Evolutionary conservation across 2,329 filamentous ascomycete genomes (phyloP).

Genomic region (Fusarium coicis): DNA sequence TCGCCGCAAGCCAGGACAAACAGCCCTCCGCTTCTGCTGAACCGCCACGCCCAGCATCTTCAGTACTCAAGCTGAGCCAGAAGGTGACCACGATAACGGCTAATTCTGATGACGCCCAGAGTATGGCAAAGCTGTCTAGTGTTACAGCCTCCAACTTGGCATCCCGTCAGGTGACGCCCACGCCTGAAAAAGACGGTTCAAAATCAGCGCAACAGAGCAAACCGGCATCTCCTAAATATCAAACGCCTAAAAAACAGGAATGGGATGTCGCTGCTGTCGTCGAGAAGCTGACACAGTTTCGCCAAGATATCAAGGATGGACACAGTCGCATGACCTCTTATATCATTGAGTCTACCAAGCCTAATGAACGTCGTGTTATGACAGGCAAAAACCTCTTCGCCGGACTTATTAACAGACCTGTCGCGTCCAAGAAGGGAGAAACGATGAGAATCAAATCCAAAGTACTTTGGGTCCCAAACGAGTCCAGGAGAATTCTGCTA

Average conservation of each 20-base stretch:
- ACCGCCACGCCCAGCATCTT: not conserved
- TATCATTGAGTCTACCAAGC: constrained; percentile 57
- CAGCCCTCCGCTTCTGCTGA: not conserved
- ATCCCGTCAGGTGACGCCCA: constrained; percentile 42
- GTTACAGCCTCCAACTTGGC: constrained; percentile 27
- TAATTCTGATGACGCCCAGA: constrained; percentile 31
- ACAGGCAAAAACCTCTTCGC: constrained; percentile 61
- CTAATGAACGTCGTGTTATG: constrained; percentile 52
- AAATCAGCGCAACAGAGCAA: constrained; percentile 20
- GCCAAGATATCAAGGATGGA: constrained; percentile 57
- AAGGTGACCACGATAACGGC: constrained; percentile 19
- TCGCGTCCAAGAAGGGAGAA: constrained; percentile 50
- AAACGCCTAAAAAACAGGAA: constrained; percentile 43
- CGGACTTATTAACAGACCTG: constrained; percentile 52
- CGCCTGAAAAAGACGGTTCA: constrained; percentile 21
- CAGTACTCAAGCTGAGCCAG: constrained; percentile 3
- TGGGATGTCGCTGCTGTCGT: constrained; percentile 60
- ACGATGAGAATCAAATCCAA: constrained; percentile 64
- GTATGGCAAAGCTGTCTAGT: constrained; percentile 39
- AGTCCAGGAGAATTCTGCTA: constrained; percentile 6
- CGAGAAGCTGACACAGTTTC: constrained; percentile 52
- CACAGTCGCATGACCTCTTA: constrained; percentile 59
- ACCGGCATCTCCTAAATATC: constrained; percentile 30
- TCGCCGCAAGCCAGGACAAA: constrained; percentile 4
- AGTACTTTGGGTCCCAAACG: constrained; percentile 48